These are phyloP conservation scores for Zelonia costaricensis DNA, from an alignment of 208 protist genomes.

Conservation along the genomic window DNA sequence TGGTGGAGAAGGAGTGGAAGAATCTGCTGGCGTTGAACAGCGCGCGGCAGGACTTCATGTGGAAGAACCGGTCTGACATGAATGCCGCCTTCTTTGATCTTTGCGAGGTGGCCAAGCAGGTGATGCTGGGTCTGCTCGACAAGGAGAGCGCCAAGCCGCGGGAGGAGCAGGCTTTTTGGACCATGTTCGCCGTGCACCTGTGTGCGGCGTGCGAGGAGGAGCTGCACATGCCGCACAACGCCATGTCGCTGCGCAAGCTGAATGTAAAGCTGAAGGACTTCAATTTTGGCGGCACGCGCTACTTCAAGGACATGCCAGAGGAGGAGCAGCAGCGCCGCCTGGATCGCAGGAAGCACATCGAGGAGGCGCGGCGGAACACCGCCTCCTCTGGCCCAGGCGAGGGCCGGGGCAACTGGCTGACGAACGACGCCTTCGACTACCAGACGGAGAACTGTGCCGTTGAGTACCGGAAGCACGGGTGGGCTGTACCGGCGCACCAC, in stretches of 20 bases:
- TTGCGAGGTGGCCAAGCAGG: conserved; percentile 83
- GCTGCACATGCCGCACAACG: conserved; percentile 62
- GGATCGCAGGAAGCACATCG: conserved; percentile 56
- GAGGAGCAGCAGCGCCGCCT: conserved; percentile 69
- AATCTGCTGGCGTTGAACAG: conserved; percentile 38
- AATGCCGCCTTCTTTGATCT: conserved; percentile 87
- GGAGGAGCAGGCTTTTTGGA: conserved; percentile 80
- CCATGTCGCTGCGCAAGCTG: conserved; percentile 82
- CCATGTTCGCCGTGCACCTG: conserved; percentile 69
- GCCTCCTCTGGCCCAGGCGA: not conserved
- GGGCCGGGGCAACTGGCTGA: conserved; percentile 48
- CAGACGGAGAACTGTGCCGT: conserved; percentile 74
- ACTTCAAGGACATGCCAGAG: conserved; percentile 87
- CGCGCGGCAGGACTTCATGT: conserved; percentile 62
- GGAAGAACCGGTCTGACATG: conserved; percentile 87
- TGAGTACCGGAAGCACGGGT: conserved; percentile 57
- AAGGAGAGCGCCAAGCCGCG: conserved; percentile 44
- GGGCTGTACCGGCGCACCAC: conserved; percentile 50
- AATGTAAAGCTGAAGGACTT: conserved; percentile 93
- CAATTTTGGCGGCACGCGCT: conserved; percentile 89
- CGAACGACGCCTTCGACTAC: conserved; percentile 90
- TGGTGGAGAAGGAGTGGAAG: conserved; percentile 67
- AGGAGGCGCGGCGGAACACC: conserved; percentile 56
- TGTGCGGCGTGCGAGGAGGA: conserved; percentile 41
- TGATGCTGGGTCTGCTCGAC: conserved; percentile 66